Evolutionary conservation across 305 asterid genomes (phyloP).

Genomic region (Caryopteris hybrid): DNA sequence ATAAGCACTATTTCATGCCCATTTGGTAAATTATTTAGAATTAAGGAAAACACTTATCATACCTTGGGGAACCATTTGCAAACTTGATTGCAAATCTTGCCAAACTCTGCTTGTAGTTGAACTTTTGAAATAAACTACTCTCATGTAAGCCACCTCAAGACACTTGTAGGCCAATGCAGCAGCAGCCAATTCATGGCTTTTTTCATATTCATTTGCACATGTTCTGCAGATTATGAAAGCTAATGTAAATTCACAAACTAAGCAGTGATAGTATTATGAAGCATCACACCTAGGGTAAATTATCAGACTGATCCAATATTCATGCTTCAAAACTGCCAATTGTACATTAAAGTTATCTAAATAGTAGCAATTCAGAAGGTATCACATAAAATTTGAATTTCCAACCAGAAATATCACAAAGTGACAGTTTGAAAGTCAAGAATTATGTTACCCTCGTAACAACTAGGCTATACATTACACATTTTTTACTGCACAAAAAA

Average conservation of each 20-base stretch:
- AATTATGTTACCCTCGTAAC: background rate
- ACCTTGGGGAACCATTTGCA: conserved; percentile 77
- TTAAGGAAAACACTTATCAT: conserved; percentile 16
- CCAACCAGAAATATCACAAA: conserved; percentile 2
- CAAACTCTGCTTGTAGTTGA: conserved; percentile 47
- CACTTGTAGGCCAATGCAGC: conserved; percentile 94
- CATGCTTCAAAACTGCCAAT: conserved; percentile 1
- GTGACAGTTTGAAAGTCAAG: background rate
- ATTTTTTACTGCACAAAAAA: background rate
- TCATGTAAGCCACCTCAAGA: conserved; percentile 83
- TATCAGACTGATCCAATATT: conserved; percentile 15
- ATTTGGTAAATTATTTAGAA: background rate
- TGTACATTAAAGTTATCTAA: background rate
- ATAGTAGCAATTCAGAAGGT: background rate
- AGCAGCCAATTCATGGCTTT: conserved; percentile 64
- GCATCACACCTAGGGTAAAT: conserved; percentile 8
- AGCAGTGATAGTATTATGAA: conserved; percentile 12
- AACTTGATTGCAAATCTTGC: conserved; percentile 64
- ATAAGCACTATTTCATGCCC: background rate
- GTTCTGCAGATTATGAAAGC: conserved; percentile 47
- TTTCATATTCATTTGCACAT: conserved; percentile 76
- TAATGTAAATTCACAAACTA: conserved; percentile 24
- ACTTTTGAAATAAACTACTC: conserved; percentile 68
- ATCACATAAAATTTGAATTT: background rate
- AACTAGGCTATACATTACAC: background rate